phyloP scores from a whole-genome alignment of 352 stramenopile species.

The Globisporangium abappressorium region DNA sequence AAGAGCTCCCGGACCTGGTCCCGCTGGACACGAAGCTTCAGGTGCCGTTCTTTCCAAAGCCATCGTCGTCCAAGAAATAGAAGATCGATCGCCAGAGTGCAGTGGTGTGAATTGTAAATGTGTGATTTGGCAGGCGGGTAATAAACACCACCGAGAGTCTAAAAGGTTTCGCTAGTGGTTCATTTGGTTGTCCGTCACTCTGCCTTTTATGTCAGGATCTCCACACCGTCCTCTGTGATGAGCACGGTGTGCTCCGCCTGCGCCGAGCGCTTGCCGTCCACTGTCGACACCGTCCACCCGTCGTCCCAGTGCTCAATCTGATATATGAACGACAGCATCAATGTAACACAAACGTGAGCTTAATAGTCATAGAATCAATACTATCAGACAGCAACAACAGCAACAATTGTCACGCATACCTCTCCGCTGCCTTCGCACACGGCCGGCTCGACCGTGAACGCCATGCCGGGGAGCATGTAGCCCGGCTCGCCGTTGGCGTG shows the following conservation, averaged over 20 bases:
- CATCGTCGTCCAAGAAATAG: constrained; percentile 16
- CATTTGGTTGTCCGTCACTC: background rate
- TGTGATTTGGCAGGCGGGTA: background rate
- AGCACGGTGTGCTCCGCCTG: constrained; percentile 99
- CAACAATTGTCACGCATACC: constrained; percentile 27
- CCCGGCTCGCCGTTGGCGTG: constrained; percentile 81
- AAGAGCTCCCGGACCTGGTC: constrained; percentile 35
- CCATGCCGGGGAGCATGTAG: constrained; percentile 91
- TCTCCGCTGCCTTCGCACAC: constrained; percentile 90
- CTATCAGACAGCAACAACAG: background rate
- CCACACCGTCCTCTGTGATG: constrained; percentile 92
- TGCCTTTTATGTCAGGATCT: constrained; percentile 89
- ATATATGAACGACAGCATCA: background rate
- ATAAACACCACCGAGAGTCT: background rate
- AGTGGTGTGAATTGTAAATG: background rate
- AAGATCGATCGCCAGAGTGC: background rate
- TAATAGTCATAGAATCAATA: background rate
- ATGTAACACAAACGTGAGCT: background rate
- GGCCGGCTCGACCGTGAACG: constrained; percentile 99
- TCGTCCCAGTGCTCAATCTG: constrained; percentile 93
- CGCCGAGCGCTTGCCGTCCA: constrained; percentile 90
- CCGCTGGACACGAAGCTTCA: constrained; percentile 76
- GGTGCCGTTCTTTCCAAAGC: constrained; percentile 63
- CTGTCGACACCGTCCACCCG: constrained; percentile 95
- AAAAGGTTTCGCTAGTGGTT: background rate